These are phyloP conservation scores for Fusarium chaquense DNA, from an alignment of 2,329 filamentous ascomycete genomes.

Conservation along the genomic window DNA sequence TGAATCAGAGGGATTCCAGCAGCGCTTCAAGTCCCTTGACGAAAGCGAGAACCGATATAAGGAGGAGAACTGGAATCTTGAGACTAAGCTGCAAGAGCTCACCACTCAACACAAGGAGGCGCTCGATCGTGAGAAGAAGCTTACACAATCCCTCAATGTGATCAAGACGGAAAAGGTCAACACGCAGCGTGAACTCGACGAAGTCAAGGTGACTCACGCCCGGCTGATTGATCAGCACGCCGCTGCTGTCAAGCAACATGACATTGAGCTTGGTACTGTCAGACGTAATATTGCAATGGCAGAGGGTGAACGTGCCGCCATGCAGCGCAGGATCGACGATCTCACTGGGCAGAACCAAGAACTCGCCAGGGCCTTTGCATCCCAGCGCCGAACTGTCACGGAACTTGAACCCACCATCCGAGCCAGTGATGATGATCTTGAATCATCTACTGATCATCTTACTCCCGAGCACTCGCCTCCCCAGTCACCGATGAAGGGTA, in stretches of 20 bases:
- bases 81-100: conserved; percentile 90
- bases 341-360: conserved; percentile 90
- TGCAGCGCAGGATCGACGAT: conserved; percentile 90
- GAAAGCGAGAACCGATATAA: conserved; percentile 97
- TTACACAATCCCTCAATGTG: conserved; percentile 77
- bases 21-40: conserved; percentile 84
- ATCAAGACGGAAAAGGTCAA: conserved; percentile 80
- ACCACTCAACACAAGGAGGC: conserved; percentile 79
- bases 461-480: conserved; percentile 93
- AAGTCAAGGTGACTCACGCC: conserved; percentile 82
- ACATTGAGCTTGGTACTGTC: conserved; percentile 86
- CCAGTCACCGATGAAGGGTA: conserved; percentile 89
- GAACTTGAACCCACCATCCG: conserved; percentile 73
- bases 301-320: conserved; percentile 80
- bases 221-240: conserved; percentile 86
- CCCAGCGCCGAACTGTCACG: conserved; percentile 74
- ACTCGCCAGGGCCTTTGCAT: conserved; percentile 84
- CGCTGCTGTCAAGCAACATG: conserved; percentile 81
- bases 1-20: conserved; percentile 81
- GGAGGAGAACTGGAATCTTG: conserved; percentile 98
- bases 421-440: conserved; percentile 71
- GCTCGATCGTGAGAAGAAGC: conserved; percentile 83
- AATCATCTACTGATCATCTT: conserved; percentile 73
- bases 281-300: conserved; percentile 83
- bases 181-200: conserved; percentile 88